Evolutionary conservation across 148 eudicot species (phyloP), one percentile per base, ranked within the genome.

Genomic region (Oxyria digyna): DNA sequence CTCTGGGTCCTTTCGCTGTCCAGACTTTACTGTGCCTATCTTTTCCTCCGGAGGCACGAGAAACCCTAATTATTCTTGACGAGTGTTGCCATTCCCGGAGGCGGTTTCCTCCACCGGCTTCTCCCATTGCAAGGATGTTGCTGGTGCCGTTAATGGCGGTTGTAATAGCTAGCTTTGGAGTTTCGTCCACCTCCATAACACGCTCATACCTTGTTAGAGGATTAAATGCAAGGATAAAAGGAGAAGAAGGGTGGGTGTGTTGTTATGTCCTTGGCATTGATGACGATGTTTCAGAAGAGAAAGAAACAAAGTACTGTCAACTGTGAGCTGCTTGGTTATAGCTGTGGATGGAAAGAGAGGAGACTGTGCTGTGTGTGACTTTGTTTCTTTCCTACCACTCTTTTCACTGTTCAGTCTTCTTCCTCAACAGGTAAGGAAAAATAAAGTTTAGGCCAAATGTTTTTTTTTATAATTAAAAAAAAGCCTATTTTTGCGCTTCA

Each of bases 11-110:
- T 62, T 87, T 84, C 4, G 96, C 87, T 0, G 98, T 92, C 84
- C 73, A 78, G 1, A 92, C 98, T 73, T 92, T 92, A 76, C 98
- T 92, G 76, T 92, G 98, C 4, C 98, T 69, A 67, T 92, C 98
- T 35, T 92, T 92, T 3, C 98, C 98, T 3, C 98, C 98, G 0
- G 91, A 85, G 0, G 94, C 89, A 11, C 98, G 68, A 0, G 98
- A 88, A 75, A 92, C 98, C 89, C 98, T 84, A 76, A 92, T 91
- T 2, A 92, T 92, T 33, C 98, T 77, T 4, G 96, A 85, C 4
- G 89, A 70, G 7, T 87, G 76, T 12, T 71, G 96, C 97, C 96
- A 92, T 63, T 80, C 79, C 45, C 85, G 85, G 9, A 87, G 72
- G 63, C 83, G 48, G 13, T n/a, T 67, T 41, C 31, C 32, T 67